Base-by-base conservation (phyloP, 169 alveolate genomes). In the Perkinsus olseni region DNA sequence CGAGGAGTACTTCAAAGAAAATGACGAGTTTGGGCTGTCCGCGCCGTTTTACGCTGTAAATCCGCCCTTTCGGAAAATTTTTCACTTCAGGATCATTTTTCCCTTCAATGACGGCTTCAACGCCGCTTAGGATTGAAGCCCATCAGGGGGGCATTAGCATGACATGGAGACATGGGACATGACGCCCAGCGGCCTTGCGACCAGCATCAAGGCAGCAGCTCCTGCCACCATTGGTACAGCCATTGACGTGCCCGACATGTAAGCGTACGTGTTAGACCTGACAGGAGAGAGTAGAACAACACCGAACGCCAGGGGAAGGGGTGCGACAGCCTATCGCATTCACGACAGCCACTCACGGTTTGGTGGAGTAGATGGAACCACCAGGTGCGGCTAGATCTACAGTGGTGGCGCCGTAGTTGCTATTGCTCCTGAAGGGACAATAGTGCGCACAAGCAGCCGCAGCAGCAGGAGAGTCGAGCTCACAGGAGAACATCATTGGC, bases 301-400 rank as follows among this genome's bases (percentile, higher is more conserved):
- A n/a, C n/a, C n/a, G n/a, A n/a, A n/a, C n/a, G n/a, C n/a, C n/a
- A n/a, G n/a, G n/a, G n/a, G n/a, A n/a, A n/a, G n/a, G n/a, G n/a
- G n/a, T n/a, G n/a, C n/a, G n/a, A n/a, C n/a, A n/a, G n/a, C n/a
- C n/a, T n/a, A n/a, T n/a, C n/a, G n/a, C n/a, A n/a, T n/a, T n/a
- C n/a, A n/a, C n/a, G 50, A 3, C 50, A 6, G 3, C 50, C 50
- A 40, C 50, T 40, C 34, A 82, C 40, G 95, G 34, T 37, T 94
- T 94, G 13, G 95, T 94, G 91, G 96, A 93, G 38, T 95, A 50
- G 91, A 95, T 95, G 92, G 91, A 94, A 34, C 94, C 96, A n/a
- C 97, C 97, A 28, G 97, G 97, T 21, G 97, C 97, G 34, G 97
- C 95, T n/a, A 95, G 93, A 92, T 95, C 96, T 34, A 95, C 97